Evolutionary conservation across 2,329 filamentous ascomycete species (phyloP).

Genomic region (Gaeumannomyces sp.): DNA sequence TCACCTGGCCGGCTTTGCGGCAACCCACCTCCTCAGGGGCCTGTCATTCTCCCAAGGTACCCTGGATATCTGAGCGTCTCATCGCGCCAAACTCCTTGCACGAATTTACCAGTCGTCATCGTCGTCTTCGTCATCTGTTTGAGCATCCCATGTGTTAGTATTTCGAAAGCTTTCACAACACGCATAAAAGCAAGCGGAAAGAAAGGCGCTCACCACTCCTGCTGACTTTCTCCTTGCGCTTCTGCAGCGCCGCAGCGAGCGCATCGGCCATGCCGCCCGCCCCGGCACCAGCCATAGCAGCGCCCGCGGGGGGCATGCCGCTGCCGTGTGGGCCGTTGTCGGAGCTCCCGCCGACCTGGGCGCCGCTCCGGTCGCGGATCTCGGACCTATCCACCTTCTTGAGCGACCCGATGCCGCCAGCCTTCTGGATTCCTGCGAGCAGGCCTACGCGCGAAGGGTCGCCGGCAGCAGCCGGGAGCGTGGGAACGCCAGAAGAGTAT

Average conservation of each 20-base stretch:
- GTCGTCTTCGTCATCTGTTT: constrained; percentile 14
- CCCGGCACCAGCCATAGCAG: constrained; percentile 45
- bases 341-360: constrained; percentile 39
- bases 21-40: no score
- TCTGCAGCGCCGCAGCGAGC: constrained; percentile 68
- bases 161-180: constrained; percentile 9
- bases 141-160: neutral
- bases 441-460: constrained; percentile 51
- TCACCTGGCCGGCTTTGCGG: no score
- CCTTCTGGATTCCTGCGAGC: constrained; percentile 65
- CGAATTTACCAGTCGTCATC: constrained; percentile 15
- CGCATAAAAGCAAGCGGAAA: constrained; percentile 11
- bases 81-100: neutral
- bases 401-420: constrained; percentile 59
- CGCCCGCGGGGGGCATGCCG: constrained; percentile 44
- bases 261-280: constrained; percentile 75
- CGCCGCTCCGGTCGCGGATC: constrained; percentile 66
- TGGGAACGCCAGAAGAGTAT: constrained; percentile 48
- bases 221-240: constrained; percentile 89
- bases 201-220: constrained; percentile 71
- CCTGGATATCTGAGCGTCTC: no score
- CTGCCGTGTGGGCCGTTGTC: constrained; percentile 46
- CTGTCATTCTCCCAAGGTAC: no score
- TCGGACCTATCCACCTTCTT: constrained; percentile 68
- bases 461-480: constrained; percentile 30